Evolutionary conservation across 768 basidiomycete genomes (phyloP), one percentile per base, ranked within the genome.

Genomic region (Macrolepiota fuliginosa): DNA sequence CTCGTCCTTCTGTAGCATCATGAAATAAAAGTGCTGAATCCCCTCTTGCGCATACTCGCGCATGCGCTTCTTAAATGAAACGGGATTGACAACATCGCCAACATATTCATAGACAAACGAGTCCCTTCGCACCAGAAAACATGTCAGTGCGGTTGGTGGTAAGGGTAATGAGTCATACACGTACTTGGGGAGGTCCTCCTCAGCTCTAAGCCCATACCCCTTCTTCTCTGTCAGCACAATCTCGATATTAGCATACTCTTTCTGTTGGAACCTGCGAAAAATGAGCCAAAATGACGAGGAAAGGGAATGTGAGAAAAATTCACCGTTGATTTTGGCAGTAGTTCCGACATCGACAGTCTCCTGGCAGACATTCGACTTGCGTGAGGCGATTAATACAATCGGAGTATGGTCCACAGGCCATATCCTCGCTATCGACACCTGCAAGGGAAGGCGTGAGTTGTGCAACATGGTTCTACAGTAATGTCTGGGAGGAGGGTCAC

Each of bases 1-100:
- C 84, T 98, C 95, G 66, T 96, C 95, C 71, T 92, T 94, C 76
- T 99, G 97, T 61, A 99, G 75, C 91, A 96, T 96, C 97, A 98
- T 99, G 72, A 99, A 99, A 77, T 98, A 99, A 68, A 98, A 99
- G 73, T 98, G 97, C 56, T 85, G 81, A 65, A 98, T 94, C 17
- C 96, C 96, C 71, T 97, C 93, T 46, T 88, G 85, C 1, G 86
- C 96, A 71, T 99, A 99, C 9, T 90, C 89, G 40, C 90, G 85
- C 94, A 99, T 98, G 32, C 96, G 87, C 73, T 92, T 94, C 75
- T 90, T 85, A 72, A 99, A 97, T 15, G 90, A 89, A 11, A 79
- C 76, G 37, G 93, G 90, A 61, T 85, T 90, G 66, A 99, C 92
- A 22, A 99, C 94, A 64, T 99, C 97, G 35, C 97, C 97, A 36